Percentiles rank a stretch among this genome's conserved stretches.
Evolutionary conservation across 2,329 filamentous ascomycete species (phyloP).

Genomic region (Amesomyces nigricolor): DNA sequence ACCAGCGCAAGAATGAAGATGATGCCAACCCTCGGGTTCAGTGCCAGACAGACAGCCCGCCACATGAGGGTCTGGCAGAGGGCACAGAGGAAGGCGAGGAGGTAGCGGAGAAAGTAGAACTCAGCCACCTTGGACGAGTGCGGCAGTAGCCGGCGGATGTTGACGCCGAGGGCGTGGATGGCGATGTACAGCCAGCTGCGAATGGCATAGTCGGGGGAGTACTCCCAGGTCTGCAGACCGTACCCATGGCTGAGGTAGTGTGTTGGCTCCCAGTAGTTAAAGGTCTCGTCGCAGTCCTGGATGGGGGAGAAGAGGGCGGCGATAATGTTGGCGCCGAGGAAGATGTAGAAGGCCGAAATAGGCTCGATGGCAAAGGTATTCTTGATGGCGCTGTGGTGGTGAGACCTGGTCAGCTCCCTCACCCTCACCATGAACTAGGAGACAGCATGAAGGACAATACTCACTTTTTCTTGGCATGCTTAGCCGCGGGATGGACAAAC

Average conservation of each 20-base stretch:
- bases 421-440: neutral
- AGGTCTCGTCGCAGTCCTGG: conserved; percentile 96
- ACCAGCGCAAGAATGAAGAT: conserved; percentile 75
- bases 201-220: conserved; percentile 90
- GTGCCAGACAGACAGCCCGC: conserved; percentile 64
- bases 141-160: conserved; percentile 58
- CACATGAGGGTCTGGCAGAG: conserved; percentile 78
- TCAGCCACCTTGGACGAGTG: conserved; percentile 61
- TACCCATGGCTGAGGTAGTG: conserved; percentile 92
- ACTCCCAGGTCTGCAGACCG: conserved; percentile 97
- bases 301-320: conserved; percentile 84
- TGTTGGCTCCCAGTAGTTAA: conserved; percentile 98
- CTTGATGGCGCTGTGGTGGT: conserved; percentile 34
- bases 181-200: conserved; percentile 89
- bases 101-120: conserved; percentile 80
- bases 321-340: conserved; percentile 65
- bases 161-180: conserved; percentile 70
- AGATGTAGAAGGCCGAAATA: conserved; percentile 73
- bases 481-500: conserved; percentile 45
- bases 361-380: conserved; percentile 62
- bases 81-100: conserved; percentile 71
- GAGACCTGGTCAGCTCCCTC: conserved; percentile 1
- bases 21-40: conserved; percentile 78
- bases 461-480: conserved; percentile 50
- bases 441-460: conserved; percentile 8